These are phyloP conservation scores for Nannochloropsis salina DNA, from an alignment of 108 stramenopile species.

Conservation along the genomic window DNA sequence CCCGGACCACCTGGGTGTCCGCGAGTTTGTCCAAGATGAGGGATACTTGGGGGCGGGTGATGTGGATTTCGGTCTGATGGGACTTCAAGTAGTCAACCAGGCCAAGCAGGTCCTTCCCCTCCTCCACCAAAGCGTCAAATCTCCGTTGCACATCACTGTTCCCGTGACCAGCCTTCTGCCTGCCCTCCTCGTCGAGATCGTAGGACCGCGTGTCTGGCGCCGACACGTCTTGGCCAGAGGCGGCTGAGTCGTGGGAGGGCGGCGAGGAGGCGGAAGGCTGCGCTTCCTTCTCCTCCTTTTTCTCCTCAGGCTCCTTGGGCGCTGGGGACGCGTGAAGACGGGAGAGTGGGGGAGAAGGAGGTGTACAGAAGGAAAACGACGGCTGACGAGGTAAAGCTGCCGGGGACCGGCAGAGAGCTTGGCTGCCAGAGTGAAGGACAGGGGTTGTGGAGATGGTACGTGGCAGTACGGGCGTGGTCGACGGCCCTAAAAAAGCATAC, in stretches of 20 bases:
- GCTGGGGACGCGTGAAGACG: not conserved
- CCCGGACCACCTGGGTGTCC: not conserved
- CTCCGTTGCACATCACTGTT: not conserved
- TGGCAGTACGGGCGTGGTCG: too few relatives aligned
- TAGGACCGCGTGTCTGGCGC: not conserved
- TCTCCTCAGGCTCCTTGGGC: slow-evolving; percentile 14
- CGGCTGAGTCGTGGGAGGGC: too few relatives aligned
- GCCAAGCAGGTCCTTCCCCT: not conserved
- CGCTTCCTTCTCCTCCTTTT: not conserved
- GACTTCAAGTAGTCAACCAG: not conserved
- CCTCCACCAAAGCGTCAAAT: not conserved
- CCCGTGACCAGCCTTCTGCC: too few relatives aligned
- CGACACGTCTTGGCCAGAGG: too few relatives aligned
- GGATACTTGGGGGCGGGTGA: not conserved
- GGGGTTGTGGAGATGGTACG: too few relatives aligned
- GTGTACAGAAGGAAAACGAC: not conserved
- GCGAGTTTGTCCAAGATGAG: not conserved
- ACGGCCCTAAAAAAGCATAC: too few relatives aligned
- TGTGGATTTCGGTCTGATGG: not conserved
- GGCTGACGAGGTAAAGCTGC: too few relatives aligned
- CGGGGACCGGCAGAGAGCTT: too few relatives aligned
- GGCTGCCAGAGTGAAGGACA: too few relatives aligned
- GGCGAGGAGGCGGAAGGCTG: too few relatives aligned
- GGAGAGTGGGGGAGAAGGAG: not conserved
- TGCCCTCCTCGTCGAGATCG: too few relatives aligned